Evolutionary conservation across 257 asterid species (phyloP).

Genomic region (Solanum tarijense): DNA sequence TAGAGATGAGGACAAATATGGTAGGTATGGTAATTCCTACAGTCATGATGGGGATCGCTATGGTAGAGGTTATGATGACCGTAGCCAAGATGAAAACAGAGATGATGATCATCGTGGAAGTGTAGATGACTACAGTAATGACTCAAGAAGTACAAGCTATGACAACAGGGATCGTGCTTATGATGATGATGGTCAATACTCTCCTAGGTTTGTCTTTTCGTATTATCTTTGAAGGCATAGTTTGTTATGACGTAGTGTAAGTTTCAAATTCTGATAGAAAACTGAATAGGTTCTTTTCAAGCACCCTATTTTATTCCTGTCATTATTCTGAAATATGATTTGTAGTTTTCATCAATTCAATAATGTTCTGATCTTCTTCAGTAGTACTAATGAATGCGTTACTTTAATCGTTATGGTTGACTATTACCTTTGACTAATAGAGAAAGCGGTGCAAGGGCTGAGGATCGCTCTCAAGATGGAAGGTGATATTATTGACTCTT

Average conservation of each 20-base stretch:
- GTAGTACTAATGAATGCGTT: not conserved
- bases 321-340: not conserved
- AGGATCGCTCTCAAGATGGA: conserved; percentile 75
- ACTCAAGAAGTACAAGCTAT: conserved; percentile 79
- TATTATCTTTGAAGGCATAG: not conserved
- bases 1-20: conserved; percentile 66
- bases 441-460: conserved; percentile 64
- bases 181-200: conserved; percentile 80
- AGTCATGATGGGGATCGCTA: conserved; percentile 66
- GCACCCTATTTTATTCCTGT: not conserved
- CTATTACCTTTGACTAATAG: conserved; percentile 20
- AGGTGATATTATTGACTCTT: conserved; percentile 33
- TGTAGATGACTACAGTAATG: conserved; percentile 47
- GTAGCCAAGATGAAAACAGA: conserved; percentile 53
- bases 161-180: conserved; percentile 45
- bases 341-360: not conserved
- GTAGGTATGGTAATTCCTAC: conserved; percentile 55
- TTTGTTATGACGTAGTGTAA: not conserved
- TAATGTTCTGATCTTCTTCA: not conserved
- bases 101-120: conserved; percentile 57
- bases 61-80: conserved; percentile 59
- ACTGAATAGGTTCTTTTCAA: not conserved
- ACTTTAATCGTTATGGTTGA: not conserved
- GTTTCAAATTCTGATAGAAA: not conserved
- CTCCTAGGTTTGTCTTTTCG: conserved; percentile 49